A percentile compares a stretch with the other conserved stretches of the same genome.
Evolutionary conservation across 257 asterid genomes (phyloP).

Genomic region (Anisodus acutangulus): DNA sequence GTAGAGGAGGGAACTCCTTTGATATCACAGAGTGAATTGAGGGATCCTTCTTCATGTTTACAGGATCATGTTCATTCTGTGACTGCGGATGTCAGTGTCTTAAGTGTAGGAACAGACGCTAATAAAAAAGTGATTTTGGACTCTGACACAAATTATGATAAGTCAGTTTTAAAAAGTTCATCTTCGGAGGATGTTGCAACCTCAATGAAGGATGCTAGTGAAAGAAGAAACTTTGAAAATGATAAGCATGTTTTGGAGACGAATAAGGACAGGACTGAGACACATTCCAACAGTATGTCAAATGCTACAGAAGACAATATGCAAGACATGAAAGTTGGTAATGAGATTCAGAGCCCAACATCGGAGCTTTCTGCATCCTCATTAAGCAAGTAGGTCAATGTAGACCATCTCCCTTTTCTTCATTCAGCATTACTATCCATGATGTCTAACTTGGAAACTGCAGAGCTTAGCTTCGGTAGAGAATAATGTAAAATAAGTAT

Average conservation of each 20-base stretch:
- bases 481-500: background rate
- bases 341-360: slow-evolving; percentile 43
- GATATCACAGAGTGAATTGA: slow-evolving; percentile 41
- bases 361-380: slow-evolving; percentile 37
- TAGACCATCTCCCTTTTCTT: background rate
- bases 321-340: slow-evolving; percentile 33
- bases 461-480: background rate
- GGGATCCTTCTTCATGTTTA: slow-evolving; percentile 42
- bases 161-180: slow-evolving; percentile 39
- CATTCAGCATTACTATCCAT: slow-evolving; percentile 13
- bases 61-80: slow-evolving; percentile 44
- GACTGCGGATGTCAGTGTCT: slow-evolving; percentile 33
- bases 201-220: slow-evolving; percentile 22
- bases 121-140: slow-evolving; percentile 33
- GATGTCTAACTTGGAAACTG: slow-evolving; percentile 26
- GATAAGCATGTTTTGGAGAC: slow-evolving; percentile 22
- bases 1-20: slow-evolving; percentile 44
- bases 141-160: slow-evolving; percentile 39
- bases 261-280: slow-evolving; percentile 25
- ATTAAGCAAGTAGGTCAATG: slow-evolving; percentile 49
- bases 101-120: slow-evolving; percentile 44
- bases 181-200: slow-evolving; percentile 34
- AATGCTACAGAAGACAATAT: slow-evolving; percentile 41
- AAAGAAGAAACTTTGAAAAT: slow-evolving; percentile 20
- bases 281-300: slow-evolving; percentile 24